Evolutionary conservation across 208 protist genomes (phyloP).

Genomic region (Herpetomonas muscarum): DNA sequence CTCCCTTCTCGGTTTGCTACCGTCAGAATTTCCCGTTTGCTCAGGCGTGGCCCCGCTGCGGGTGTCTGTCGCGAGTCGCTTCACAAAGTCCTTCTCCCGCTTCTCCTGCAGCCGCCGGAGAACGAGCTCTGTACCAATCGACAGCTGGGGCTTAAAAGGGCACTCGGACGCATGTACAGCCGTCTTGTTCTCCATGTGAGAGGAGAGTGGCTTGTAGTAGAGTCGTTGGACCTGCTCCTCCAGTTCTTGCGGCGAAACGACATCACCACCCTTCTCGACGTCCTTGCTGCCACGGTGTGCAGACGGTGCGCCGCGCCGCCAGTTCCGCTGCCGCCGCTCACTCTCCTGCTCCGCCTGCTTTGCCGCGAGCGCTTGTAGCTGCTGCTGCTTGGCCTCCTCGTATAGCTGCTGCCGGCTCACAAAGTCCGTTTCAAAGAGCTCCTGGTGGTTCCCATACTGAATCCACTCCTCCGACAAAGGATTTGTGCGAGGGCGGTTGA

Average conservation of each 20-base stretch:
- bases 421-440: slow-evolving; percentile 69
- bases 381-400: slow-evolving; percentile 47
- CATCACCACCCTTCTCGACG: not conserved
- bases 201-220: slow-evolving; percentile 38
- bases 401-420: slow-evolving; percentile 67
- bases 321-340: too few species aligned
- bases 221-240: slow-evolving; percentile 44
- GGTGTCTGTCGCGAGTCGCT: slow-evolving; percentile 35
- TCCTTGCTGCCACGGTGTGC: not conserved
- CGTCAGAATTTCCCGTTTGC: not conserved
- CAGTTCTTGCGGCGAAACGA: slow-evolving; percentile 9
- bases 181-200: slow-evolving; percentile 7
- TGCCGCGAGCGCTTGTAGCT: slow-evolving; percentile 18
- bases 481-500: slow-evolving; percentile 48
- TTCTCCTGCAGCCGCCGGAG: slow-evolving; percentile 16
- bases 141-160: slow-evolving; percentile 57
- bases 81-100: slow-evolving; percentile 66
- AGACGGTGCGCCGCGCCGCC: not conserved
- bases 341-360: slow-evolving; percentile 6
- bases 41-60: not conserved
- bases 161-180: slow-evolving; percentile 22
- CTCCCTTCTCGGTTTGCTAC: slow-evolving; percentile 1
- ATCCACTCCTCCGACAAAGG: slow-evolving; percentile 66
- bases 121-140: slow-evolving; percentile 57
- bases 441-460: slow-evolving; percentile 52